Conservation (phyloP, 257 asterid genomes). For the Solanum okadae region DNA sequence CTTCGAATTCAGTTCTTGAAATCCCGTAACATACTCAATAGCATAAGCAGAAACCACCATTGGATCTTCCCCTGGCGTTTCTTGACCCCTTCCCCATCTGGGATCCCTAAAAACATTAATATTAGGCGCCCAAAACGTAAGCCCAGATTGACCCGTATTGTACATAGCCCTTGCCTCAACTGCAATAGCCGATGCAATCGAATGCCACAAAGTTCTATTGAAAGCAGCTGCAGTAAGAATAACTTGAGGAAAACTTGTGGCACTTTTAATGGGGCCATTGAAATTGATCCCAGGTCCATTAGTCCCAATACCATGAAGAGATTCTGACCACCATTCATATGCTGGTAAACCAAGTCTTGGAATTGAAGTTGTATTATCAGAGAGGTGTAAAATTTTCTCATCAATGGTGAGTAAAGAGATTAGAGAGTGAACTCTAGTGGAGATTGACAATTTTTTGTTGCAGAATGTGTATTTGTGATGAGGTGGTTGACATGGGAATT, state of each 20-base stretch:
- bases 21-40: constrained; percentile 59
- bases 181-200: constrained; percentile 49
- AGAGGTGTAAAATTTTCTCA: constrained; percentile 69
- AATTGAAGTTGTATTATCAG: constrained; percentile 48
- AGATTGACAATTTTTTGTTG: constrained; percentile 42
- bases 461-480: constrained; percentile 48
- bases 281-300: constrained; percentile 81
- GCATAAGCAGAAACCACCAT: constrained; percentile 60
- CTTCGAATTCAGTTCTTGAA: constrained; percentile 30
- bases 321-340: constrained; percentile 95
- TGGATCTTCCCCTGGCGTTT: constrained; percentile 98
- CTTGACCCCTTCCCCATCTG: constrained; percentile 98
- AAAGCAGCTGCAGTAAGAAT: constrained; percentile 68
- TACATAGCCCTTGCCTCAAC: constrained; percentile 83
- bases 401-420: constrained; percentile 53
- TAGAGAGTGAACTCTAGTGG: constrained; percentile 47
- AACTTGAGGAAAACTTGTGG: constrained; percentile 85
- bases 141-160: constrained; percentile 67
- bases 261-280: constrained; percentile 47
- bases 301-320: constrained; percentile 76
- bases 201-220: constrained; percentile 61
- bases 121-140: constrained; percentile 95
- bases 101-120: constrained; percentile 84
- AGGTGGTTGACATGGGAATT: constrained; percentile 51
- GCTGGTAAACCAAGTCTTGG: constrained; percentile 69